Base-by-base conservation (phyloP, 768 basidiomycete species). In the Tricholoma matsutake region DNA sequence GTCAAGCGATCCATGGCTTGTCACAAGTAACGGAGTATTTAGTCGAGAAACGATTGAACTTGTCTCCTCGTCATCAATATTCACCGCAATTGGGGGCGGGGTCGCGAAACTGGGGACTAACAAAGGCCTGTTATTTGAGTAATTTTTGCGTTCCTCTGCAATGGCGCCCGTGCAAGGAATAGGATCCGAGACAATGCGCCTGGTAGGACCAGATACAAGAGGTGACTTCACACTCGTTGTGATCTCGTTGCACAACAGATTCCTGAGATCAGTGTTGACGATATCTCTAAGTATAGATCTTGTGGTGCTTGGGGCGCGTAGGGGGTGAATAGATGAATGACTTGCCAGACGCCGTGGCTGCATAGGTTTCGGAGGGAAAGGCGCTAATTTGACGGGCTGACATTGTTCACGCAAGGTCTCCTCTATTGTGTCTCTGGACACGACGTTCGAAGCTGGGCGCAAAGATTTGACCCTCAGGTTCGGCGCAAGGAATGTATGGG, bases 131-230 rank as follows among this genome's bases (percentile, higher is more conserved):
- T n/a, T 16, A 9, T 31, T 53, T 4, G 51, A 18, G 31, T n/a
- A n/a, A 4, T 5, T 28, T 7, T 14, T 51, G 49, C 13, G 14
- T 16, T 32, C 29, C 6, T 16, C 51, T 18, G 29, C 51, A 16
- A 53, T 32, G 7, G 29, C 8, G 4, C 16, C 32, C 3, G 37
- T 62, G 13, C 61, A 52, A 54, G 69, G 68, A 29, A 68, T 52
- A 8, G 75, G 75, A 54, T 76, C 74, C 25, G 75, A 76, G 39
- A 74, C 72, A 22, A 74, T 63, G 20, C 75, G 72, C 54, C 69
- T 66, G 25, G 63, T 64, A n/a, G 62, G 54, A 25, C 45, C 59
- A 10, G 35, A 20, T 22, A 32, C 56, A 14, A 16, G 18, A 25
- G 41, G 29, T 41, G 43, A 35, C 28, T 60, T 57, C 13, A 28